phyloP scores from a whole-genome alignment of 2,329 filamentous ascomycete genomes.

The Trichoderma lentiforme region DNA sequence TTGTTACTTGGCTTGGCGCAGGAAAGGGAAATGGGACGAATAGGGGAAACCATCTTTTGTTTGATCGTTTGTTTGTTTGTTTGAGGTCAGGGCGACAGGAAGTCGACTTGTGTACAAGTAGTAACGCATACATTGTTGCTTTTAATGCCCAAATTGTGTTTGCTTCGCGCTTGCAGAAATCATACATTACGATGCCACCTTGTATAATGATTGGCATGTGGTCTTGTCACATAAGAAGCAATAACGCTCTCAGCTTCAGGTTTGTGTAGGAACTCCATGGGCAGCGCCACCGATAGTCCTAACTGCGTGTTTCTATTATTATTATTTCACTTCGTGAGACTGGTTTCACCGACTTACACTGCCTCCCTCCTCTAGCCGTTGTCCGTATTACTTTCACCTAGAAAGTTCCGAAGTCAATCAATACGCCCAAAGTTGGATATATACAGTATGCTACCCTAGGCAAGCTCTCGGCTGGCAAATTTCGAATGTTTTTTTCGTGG shows the following conservation, averaged over 20 bases:
- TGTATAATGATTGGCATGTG: not conserved
- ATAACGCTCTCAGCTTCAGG: too few relatives aligned
- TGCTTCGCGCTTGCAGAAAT: not conserved
- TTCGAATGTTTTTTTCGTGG: not conserved
- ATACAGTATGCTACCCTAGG: not conserved
- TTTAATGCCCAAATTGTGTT: not conserved
- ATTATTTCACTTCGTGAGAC: too few relatives aligned
- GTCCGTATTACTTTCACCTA: too few relatives aligned
- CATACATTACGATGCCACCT: not conserved
- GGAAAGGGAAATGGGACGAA: conserved; percentile 5
- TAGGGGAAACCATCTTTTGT: not conserved
- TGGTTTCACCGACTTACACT: too few relatives aligned
- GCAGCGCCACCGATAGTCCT: too few relatives aligned
- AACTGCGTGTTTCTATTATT: too few relatives aligned
- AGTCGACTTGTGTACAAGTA: conserved; percentile 2
- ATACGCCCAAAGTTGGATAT: not conserved
- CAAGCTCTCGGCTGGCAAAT: not conserved
- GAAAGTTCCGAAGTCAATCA: not conserved
- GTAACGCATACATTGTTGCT: not conserved
- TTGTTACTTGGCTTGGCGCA: conserved; percentile 17
- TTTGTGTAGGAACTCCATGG: too few relatives aligned
- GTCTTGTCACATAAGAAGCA: not conserved
- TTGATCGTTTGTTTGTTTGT: not conserved
- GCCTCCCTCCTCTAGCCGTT: too few relatives aligned
- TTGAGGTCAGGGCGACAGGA: not conserved